Evolutionary conservation across 2,329 filamentous ascomycete genomes (phyloP).

Genomic region (Ophiostoma novo-ulmi): DNA sequence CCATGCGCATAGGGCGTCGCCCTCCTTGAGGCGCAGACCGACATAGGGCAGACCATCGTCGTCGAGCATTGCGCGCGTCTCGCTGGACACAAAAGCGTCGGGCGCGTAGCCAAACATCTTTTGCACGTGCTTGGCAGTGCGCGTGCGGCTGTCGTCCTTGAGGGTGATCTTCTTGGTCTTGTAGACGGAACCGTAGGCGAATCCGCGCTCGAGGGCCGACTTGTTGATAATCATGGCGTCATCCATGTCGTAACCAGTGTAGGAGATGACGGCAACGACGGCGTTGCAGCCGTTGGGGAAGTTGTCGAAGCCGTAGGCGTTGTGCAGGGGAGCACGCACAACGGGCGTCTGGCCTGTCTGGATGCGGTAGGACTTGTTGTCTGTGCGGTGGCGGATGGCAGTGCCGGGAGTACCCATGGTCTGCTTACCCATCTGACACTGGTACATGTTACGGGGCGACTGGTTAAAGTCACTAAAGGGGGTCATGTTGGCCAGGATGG

Average conservation of each 20-base stretch:
- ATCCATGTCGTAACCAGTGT: conserved; percentile 99
- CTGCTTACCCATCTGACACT: conserved; percentile 99
- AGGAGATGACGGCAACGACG: conserved; percentile 94
- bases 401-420: conserved; percentile 96
- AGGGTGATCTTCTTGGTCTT: conserved; percentile 92
- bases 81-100: conserved; percentile 63
- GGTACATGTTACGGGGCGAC: conserved; percentile 98
- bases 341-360: conserved; percentile 96
- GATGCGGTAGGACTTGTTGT: conserved; percentile 93
- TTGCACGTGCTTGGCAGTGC: conserved; percentile 62
- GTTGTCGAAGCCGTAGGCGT: conserved; percentile 94
- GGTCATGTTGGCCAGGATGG: conserved; percentile 96
- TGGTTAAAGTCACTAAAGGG: conserved; percentile 99
- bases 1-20: conserved; percentile 82
- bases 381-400: conserved; percentile 77
- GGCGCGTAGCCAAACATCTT: conserved; percentile 92
- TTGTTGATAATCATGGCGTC: conserved; percentile 99
- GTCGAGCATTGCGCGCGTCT: conserved; percentile 69
- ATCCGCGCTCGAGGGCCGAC: conserved; percentile 89
- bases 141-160: conserved; percentile 68
- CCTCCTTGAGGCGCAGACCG: conserved; percentile 70
- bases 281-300: conserved; percentile 96
- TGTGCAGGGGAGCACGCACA: conserved; percentile 86
- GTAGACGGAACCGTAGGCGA: conserved; percentile 93
- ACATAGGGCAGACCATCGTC: conserved; percentile 81